Evolutionary conservation across 2,329 filamentous ascomycete genomes (phyloP), one percentile per base, ranked within the genome.

Genomic region (Golovinomyces cichoracearum): DNA sequence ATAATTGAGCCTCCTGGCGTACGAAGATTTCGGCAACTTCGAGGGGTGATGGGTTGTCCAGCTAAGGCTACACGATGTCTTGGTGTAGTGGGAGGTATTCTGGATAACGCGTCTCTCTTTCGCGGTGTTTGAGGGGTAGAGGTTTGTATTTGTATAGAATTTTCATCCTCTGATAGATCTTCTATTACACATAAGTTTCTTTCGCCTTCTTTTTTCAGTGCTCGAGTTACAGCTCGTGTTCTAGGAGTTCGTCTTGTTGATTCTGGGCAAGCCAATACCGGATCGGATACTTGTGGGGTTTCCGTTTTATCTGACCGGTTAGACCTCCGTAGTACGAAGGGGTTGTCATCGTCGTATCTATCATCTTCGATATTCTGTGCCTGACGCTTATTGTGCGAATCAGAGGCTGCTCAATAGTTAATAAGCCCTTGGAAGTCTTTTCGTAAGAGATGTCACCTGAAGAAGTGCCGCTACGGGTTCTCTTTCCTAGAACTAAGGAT

Each of bases 1-100:
- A 78, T 75, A 21, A 72, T 66, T 10, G 74, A 67, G 48, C 65
- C 65, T 25, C 74, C 72, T 12, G 83, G 80, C 5, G 81, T 82
- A 29, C 71, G 66, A 10, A 80, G 80, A 12, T 83, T 83, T 54
- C 79, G 76, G 19, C 83, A 82, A 38, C 84, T 92, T 56, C 79
- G 68, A 49, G 86, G 80, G 54, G 83, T 86, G 57, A 80, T 73
- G 31, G 83, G 70, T 58, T 76, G 82, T 53, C 78, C 82, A 31
- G 73, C 72, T 12, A 86, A 75, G 65, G 83, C 79, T 50, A 93
- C 78, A 50, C 83, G 76, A 62, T 92, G 85, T 50, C 83, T 76
- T 40, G 88, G 88, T 4, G 88, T 94, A 49, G 79, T 70, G 2
- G 81, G 80, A 19, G 76, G 71, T 53, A 69, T 70, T 55, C 74